phyloP scores from a whole-genome alignment of 2,329 filamentous ascomycete genomes.

The Microsporum ferrugineum region DNA sequence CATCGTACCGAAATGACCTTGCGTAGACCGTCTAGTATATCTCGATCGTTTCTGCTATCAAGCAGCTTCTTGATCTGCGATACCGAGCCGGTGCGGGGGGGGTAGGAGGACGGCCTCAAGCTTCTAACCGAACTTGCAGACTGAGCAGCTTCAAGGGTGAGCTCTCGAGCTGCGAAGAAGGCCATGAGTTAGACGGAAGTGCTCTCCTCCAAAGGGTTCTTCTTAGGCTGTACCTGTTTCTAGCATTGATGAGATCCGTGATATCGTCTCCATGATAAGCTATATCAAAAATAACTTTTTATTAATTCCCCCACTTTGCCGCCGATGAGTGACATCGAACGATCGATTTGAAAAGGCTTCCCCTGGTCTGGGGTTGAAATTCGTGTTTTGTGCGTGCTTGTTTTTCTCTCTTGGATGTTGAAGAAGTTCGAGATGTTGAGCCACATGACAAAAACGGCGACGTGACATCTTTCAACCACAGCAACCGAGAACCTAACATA shows the following conservation, averaged over 20 bases:
- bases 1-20: conserved; percentile 66
- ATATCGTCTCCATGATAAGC: conserved; percentile 77
- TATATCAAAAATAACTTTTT: not conserved
- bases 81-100: conserved; percentile 57
- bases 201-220: not conserved
- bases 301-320: not conserved
- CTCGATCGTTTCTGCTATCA: conserved; percentile 84
- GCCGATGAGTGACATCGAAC: not conserved
- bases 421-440: no score
- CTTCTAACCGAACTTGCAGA: conserved; percentile 54
- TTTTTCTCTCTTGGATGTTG: not conserved
- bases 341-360: not conserved
- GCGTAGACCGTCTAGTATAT: conserved; percentile 82
- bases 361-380: not conserved
- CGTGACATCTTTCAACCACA: not conserved
- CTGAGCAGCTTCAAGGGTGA: conserved; percentile 93
- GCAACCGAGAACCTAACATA: not conserved
- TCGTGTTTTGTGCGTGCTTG: not conserved
- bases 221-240: conserved; percentile 60
- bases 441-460: not conserved
- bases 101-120: conserved; percentile 42
- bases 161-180: conserved; percentile 63
- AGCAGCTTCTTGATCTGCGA: conserved; percentile 86
- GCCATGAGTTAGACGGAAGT: conserved; percentile 5
- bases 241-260: conserved; percentile 82